Conservation (phyloP, 2,329 filamentous ascomycete species). For the Onygena corvina region DNA sequence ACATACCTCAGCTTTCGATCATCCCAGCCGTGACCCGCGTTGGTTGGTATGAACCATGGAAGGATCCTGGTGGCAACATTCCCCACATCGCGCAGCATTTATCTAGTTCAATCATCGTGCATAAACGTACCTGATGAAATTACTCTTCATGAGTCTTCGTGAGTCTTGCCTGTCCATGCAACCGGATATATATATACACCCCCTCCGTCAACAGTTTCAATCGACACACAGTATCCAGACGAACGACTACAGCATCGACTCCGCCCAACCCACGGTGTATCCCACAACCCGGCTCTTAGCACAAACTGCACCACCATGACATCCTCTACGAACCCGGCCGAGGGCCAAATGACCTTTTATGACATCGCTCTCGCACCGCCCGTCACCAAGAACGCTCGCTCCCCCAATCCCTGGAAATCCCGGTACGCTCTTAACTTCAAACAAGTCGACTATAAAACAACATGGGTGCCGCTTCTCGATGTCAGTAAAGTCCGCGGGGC, state of each 20-base stretch:
- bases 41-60: no score
- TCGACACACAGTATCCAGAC: not conserved
- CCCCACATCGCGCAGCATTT: no score
- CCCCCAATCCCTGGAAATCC: slow-evolving; percentile 43
- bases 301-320: not conserved
- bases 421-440: slow-evolving; percentile 42
- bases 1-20: no score
- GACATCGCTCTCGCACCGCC: slow-evolving; percentile 36
- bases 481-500: slow-evolving; percentile 38
- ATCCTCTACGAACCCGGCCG: no score
- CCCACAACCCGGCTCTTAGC: no score
- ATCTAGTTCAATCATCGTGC: no score
- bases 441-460: slow-evolving; percentile 35
- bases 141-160: slow-evolving; percentile 2
- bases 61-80: no score
- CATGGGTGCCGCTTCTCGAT: slow-evolving; percentile 44
- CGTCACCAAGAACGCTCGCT: slow-evolving; percentile 20
- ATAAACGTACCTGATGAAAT: no score
- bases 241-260: no score
- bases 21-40: no score
- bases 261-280: no score
- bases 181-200: no score
- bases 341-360: slow-evolving; percentile 32
- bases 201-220: not conserved
- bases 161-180: not conserved